Base-by-base conservation (phyloP, 2,329 filamentous ascomycete genomes). In the Pochonia chlamydosporia region DNA sequence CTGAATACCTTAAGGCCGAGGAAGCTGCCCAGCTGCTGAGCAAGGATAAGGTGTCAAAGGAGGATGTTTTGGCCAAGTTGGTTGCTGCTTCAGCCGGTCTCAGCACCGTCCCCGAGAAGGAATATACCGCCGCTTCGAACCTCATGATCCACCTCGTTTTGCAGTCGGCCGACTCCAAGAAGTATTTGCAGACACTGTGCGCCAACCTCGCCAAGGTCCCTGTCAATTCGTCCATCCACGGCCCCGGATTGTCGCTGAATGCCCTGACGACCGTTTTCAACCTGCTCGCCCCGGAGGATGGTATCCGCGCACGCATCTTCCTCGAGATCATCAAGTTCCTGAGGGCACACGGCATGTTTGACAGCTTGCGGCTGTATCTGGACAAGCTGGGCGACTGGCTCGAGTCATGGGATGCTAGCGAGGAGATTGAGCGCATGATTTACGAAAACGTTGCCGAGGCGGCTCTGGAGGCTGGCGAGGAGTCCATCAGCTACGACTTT, bases 211-310 rank as follows among this genome's bases (percentile, higher is more conserved):
- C 82, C 56, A 86, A 89, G 67, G 92, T 93, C 54, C 82, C 97
- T 64, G 82, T 85, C 52, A 88, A 87, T 52, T 95, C 92, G 43
- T 87, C 90, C 46, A 75, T 85, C 58, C 91, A 96, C 72, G 89
- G 91, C 58, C 78, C 86, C 53, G 85, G 87, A 43, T 81, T 99
- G 55, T 89, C 90, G 54, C 85, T 97, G 58, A 90, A 89, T 56
- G 87, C 93, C 59, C 81, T 99, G 58, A 90, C 89, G 63, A 96
- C 91, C 59, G 83, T 99, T 63, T 99, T 97, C 84, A 99, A 99
- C 79, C 85, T 95, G 56, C 80, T 97, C 57, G 73, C 84, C 57
- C 73, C 84, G 52, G 75, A 84, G 61, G 85, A 90, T 63, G 84
- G 89, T 47, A 80, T 88, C 63, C 85, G 93, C 52, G 96, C 86